phyloP scores from a whole-genome alignment of 106 monocot species.

The Dendrobium catenatum region DNA sequence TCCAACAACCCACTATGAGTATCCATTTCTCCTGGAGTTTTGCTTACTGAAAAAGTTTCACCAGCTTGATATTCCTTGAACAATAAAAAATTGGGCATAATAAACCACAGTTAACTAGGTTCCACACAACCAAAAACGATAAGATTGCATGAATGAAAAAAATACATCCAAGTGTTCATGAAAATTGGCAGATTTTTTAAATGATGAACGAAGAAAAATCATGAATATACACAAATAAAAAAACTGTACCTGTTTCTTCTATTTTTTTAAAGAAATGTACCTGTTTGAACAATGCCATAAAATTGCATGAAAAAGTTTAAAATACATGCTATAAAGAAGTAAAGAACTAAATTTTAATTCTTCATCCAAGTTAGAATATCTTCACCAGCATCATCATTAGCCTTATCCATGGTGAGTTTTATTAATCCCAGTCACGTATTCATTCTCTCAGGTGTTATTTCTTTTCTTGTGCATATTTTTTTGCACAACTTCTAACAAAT shows the following conservation, averaged over 20 bases:
- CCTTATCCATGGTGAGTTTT: not conserved
- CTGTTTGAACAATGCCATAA: not conserved
- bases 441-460: not conserved
- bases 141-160: not conserved
- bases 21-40: conserved; percentile 47
- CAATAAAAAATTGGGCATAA: not conserved
- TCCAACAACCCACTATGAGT: conserved; percentile 72
- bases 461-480: not conserved
- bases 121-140: not conserved
- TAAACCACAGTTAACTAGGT: not conserved
- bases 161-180: not conserved
- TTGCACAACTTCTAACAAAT: not conserved
- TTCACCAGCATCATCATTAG: not conserved
- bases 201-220: not conserved
- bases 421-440: not conserved
- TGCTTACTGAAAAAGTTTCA: conserved; percentile 76
- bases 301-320: not conserved
- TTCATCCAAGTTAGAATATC: not conserved
- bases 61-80: conserved; percentile 6
- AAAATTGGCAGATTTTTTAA: not conserved
- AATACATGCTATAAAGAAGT: not conserved
- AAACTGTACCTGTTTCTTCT: not conserved
- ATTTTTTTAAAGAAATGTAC: not conserved
- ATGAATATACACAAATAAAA: not conserved
- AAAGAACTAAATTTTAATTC: not conserved